Evolutionary conservation across 1,139 yeast genomes (phyloP).

Genomic region (Eremothecium cymbalariae): DNA sequence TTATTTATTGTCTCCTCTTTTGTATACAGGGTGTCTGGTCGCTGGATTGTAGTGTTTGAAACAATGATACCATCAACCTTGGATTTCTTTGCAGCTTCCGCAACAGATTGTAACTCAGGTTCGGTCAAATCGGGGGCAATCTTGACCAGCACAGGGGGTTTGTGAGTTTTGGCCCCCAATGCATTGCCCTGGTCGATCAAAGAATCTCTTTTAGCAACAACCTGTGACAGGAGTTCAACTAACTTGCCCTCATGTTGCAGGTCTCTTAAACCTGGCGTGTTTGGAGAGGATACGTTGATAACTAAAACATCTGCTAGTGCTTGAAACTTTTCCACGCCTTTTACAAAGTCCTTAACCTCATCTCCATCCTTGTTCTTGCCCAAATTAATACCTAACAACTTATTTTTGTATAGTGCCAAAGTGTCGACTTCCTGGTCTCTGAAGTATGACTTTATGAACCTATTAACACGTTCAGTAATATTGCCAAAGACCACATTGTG

Average conservation of each 20-base stretch:
- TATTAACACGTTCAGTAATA: conserved; percentile 52
- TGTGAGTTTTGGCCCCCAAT: conserved; percentile 23
- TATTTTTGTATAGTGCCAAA: conserved; percentile 56
- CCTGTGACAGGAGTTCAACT: conserved; percentile 55
- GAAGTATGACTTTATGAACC: conserved; percentile 29
- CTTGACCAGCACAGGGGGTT: conserved; percentile 76
- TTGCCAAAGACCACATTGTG: conserved; percentile 65
- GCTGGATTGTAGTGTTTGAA: conserved; percentile 81
- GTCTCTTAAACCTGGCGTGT: conserved; percentile 89
- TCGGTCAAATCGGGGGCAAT: conserved; percentile 89
- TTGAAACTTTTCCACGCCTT: conserved; percentile 76
- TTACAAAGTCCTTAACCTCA: conserved; percentile 74
- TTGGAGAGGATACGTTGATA: conserved; percentile 91
- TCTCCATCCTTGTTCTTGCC: conserved; percentile 93
- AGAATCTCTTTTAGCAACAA: conserved; percentile 50
- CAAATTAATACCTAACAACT: conserved; percentile 69
- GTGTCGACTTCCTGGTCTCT: conserved; percentile 29
- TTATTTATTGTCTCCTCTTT: conserved; percentile 36
- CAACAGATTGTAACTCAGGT: conserved; percentile 75
- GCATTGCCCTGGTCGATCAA: conserved; percentile 37
- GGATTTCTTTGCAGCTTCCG: conserved; percentile 67
- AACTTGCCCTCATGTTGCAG: conserved; percentile 73
- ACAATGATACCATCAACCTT: conserved; percentile 86
- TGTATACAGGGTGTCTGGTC: conserved; percentile 56
- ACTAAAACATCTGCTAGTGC: conserved; percentile 83